These are phyloP conservation scores for Neofusicoccum umdonicola DNA, from an alignment of 2,329 filamentous ascomycete genomes.

Conservation along the genomic window DNA sequence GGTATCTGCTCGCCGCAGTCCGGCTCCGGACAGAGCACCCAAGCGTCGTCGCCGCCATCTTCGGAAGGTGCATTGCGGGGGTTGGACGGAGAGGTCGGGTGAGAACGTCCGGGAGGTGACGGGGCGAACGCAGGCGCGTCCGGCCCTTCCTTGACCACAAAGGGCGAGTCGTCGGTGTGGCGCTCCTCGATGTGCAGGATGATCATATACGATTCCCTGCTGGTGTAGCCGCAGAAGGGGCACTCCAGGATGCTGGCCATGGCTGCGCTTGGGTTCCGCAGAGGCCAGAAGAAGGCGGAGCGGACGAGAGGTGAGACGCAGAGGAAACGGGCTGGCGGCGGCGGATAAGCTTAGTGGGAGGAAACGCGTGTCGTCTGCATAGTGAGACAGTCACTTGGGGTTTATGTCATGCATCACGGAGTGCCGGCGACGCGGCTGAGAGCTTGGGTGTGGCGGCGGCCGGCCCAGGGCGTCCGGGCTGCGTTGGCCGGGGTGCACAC, in stretches of 20 bases:
- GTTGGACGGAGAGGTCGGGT: background rate
- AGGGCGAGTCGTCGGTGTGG: conserved; percentile 39
- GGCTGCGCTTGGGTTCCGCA: background rate
- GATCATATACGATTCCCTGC: conserved; percentile 27
- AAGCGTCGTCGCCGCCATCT: conserved; percentile 22
- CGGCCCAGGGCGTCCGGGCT: too few relatives aligned
- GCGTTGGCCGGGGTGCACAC: background rate
- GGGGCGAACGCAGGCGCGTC: conserved; percentile 21
- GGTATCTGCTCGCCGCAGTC: conserved; percentile 45
- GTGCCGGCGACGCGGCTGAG: background rate
- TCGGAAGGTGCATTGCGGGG: background rate
- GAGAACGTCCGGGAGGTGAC: conserved; percentile 18
- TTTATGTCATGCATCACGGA: background rate
- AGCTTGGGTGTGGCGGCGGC: background rate
- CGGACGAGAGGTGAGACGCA: background rate
- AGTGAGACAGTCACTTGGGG: background rate
- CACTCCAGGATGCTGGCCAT: conserved; percentile 14
- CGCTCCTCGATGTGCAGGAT: conserved; percentile 41
- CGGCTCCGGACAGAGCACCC: conserved; percentile 40
- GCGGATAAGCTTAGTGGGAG: background rate
- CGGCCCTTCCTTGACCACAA: conserved; percentile 28
- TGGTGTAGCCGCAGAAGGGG: conserved; percentile 8
- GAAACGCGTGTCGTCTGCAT: background rate
- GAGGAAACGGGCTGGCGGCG: background rate
- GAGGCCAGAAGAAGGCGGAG: background rate